Conservation (phyloP, 2,329 filamentous ascomycete species). For the Trichoderma gracile region DNA sequence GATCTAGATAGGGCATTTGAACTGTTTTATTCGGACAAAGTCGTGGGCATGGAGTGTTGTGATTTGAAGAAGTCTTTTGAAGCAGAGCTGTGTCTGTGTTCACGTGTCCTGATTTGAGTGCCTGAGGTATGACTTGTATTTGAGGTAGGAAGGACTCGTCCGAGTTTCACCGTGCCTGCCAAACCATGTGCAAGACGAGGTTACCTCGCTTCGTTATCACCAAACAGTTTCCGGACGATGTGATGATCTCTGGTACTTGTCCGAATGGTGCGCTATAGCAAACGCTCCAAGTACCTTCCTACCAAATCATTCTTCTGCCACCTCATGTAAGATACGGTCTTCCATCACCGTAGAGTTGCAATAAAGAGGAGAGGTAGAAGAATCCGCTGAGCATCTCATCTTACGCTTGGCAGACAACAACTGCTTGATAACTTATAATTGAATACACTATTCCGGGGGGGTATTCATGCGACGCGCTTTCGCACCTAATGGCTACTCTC, state of each 20-base stretch:
- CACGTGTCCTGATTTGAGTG: background rate
- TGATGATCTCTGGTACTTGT: too few species aligned
- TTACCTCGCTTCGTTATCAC: too few species aligned
- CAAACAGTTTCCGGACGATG: too few species aligned
- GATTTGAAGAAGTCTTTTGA: background rate
- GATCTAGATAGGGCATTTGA: conserved; percentile 4
- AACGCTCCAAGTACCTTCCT: too few species aligned
- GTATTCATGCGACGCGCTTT: conserved; percentile 20
- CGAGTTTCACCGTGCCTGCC: too few species aligned
- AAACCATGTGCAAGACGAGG: too few species aligned
- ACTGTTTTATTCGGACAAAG: background rate
- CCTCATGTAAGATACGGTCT: too few species aligned
- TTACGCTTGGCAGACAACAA: too few species aligned
- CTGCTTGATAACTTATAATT: conserved; percentile 8
- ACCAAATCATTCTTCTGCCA: too few species aligned
- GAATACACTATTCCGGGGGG: conserved; percentile 13
- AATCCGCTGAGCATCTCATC: background rate
- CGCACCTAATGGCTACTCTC: conserved; percentile 22
- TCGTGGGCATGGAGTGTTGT: background rate
- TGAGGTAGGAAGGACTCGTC: too few species aligned
- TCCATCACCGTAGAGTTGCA: background rate
- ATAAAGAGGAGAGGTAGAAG: background rate
- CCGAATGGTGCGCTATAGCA: too few species aligned
- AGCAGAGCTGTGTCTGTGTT: background rate
- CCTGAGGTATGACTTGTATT: too few species aligned